phyloP scores from a whole-genome alignment of 176 grass and related monocot genomes.

The Oryza australiensis region DNA sequence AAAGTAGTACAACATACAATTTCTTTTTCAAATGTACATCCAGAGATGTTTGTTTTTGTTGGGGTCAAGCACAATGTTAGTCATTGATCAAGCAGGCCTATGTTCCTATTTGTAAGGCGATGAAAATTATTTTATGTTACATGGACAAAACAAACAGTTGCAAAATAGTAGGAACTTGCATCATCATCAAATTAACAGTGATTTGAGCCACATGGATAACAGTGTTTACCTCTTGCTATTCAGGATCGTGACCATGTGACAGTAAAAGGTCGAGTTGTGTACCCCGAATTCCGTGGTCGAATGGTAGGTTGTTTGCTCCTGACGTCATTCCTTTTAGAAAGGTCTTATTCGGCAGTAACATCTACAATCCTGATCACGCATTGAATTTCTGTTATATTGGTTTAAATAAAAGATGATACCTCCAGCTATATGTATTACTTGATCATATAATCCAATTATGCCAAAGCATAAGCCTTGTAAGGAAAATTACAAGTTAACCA shows the following conservation, averaged over 20 bases:
- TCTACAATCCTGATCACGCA: background rate
- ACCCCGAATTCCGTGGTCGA: conserved; percentile 94
- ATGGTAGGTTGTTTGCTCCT: conserved; percentile 66
- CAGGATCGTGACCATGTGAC: conserved; percentile 90
- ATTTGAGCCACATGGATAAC: conserved; percentile 30
- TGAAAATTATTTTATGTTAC: background rate
- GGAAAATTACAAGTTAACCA: no score
- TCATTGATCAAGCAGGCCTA: background rate
- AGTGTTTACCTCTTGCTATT: conserved; percentile 44
- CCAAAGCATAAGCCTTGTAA: no score
- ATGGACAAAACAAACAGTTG: conserved; percentile 2
- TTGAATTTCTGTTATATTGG: background rate
- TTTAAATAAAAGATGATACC: no score
- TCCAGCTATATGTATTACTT: no score
- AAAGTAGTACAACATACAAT: background rate
- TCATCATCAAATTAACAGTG: conserved; percentile 2
- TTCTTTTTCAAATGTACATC: background rate
- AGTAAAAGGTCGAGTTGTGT: conserved; percentile 61
- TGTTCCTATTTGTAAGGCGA: background rate
- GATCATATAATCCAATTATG: no score
- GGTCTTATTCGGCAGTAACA: conserved; percentile 14
- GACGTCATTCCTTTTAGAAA: background rate
- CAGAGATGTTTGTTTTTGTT: background rate
- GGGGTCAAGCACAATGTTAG: background rate
- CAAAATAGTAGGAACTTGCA: background rate